A percentile compares a stretch with the other conserved stretches of the same genome.
These are phyloP conservation scores for Rugonectria rugulosa DNA, from an alignment of 2,329 filamentous ascomycete species.

Conservation along the genomic window DNA sequence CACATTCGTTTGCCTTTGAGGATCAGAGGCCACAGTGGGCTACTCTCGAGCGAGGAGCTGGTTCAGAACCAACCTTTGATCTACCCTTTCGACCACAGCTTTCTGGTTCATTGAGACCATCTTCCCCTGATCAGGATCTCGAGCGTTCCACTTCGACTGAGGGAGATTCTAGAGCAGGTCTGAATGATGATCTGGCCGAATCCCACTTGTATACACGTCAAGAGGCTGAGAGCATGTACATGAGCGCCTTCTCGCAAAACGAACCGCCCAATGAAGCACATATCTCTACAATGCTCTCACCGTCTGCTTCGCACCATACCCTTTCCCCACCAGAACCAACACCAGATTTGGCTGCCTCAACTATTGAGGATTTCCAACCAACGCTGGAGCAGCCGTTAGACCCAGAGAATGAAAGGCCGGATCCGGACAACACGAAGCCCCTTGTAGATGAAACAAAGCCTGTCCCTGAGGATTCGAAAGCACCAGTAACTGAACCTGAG, in stretches of 20 bases:
- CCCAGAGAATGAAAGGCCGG: not conserved
- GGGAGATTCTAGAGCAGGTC: slow-evolving; percentile 22
- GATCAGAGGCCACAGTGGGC: slow-evolving; percentile 31
- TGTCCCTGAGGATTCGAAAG: not conserved
- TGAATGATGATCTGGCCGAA: slow-evolving; percentile 60
- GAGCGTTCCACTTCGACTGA: slow-evolving; percentile 24
- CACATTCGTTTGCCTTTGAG: slow-evolving; percentile 29
- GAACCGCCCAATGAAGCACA: slow-evolving; percentile 48
- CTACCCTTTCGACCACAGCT: slow-evolving; percentile 29
- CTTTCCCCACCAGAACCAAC: slow-evolving; percentile 8
- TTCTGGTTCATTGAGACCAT: slow-evolving; percentile 7
- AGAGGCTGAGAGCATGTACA: slow-evolving; percentile 87
- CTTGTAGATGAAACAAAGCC: not conserved
- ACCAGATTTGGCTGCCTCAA: not conserved
- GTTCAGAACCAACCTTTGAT: slow-evolving; percentile 31
- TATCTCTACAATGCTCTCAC: slow-evolving; percentile 12
- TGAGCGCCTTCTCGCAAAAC: slow-evolving; percentile 71
- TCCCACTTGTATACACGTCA: slow-evolving; percentile 80
- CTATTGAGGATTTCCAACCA: not conserved
- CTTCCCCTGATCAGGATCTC: slow-evolving; percentile 19
- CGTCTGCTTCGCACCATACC: slow-evolving; percentile 17
- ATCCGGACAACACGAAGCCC: not conserved
- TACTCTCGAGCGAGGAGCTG: slow-evolving; percentile 27
- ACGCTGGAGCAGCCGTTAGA: not conserved
- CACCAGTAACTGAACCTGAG: not conserved